A percentile compares a stretch with the other conserved stretches of the same genome.
These are phyloP conservation scores for Cryptococcus sp. DNA, from an alignment of 1,284 basidiomycete genomes.

Conservation along the genomic window DNA sequence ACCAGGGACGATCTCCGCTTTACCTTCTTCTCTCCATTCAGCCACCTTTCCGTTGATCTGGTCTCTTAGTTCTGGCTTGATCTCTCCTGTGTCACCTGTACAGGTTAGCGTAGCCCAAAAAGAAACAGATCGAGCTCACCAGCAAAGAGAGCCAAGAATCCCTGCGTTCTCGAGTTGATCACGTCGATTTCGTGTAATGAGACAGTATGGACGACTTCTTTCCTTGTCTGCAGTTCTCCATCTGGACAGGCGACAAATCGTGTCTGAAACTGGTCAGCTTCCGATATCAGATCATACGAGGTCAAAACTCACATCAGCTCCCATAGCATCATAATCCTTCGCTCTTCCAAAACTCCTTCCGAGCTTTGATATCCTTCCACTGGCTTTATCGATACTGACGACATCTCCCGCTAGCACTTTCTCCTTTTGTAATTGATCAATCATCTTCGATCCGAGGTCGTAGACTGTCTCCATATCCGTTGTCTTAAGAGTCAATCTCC, in stretches of 20 bases:
- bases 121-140: conserved; percentile 50
- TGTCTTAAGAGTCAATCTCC: conserved; percentile 95
- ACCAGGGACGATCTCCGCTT: conserved; percentile 95
- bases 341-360: conserved; percentile 93
- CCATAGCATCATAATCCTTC: conserved; percentile 98
- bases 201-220: conserved; percentile 94
- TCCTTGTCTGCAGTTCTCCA: conserved; percentile 94
- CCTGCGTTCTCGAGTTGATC: conserved; percentile 97
- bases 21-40: conserved; percentile 98
- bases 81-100: conserved; percentile 91
- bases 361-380: conserved; percentile 94
- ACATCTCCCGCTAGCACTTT: conserved; percentile 96
- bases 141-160: conserved; percentile 59
- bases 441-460: conserved; percentile 98
- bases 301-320: conserved; percentile 76
- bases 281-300: neutral
- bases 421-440: conserved; percentile 92
- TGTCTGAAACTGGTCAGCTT: conserved; percentile 56
- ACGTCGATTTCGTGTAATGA: conserved; percentile 98
- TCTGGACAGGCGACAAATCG: conserved; percentile 98
- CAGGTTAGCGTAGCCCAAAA: neutral
- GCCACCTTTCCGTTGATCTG: conserved; percentile 96
- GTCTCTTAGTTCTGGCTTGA: conserved; percentile 92
- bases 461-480: conserved; percentile 99
- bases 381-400: conserved; percentile 93